Conservation (phyloP, 495 filamentous ascomycete species). For the Evansstolkia leycettana region DNA sequence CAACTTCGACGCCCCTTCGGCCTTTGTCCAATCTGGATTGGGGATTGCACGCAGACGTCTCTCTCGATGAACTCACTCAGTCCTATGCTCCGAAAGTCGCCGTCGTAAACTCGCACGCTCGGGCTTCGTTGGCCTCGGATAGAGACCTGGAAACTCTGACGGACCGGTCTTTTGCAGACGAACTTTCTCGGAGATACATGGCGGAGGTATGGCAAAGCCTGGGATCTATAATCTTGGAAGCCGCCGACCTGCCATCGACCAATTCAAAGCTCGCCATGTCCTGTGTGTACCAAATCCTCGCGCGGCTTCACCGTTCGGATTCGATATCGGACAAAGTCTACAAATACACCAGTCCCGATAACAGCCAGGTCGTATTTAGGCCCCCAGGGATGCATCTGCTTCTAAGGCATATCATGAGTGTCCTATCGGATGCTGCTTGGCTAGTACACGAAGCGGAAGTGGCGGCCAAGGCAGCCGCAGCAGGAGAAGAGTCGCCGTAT, state of each 20-base stretch:
- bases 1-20: slow-evolving; percentile 5
- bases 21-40: slow-evolving; percentile 14
- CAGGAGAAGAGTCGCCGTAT: slow-evolving; percentile 39
- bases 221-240: slow-evolving; percentile 41
- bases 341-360: slow-evolving; percentile 22
- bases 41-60: slow-evolving; percentile 7
- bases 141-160: slow-evolving; percentile 14
- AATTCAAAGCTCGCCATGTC: slow-evolving; percentile 39
- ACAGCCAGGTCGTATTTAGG: slow-evolving; percentile 28
- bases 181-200: slow-evolving; percentile 14
- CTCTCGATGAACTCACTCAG: slow-evolving; percentile 21
- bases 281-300: slow-evolving; percentile 45
- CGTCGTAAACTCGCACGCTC: not conserved
- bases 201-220: slow-evolving; percentile 23
- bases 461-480: slow-evolving; percentile 27
- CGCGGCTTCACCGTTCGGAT: slow-evolving; percentile 45
- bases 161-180: slow-evolving; percentile 12
- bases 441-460: slow-evolving; percentile 35
- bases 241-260: slow-evolving; percentile 28
- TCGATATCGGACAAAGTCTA: slow-evolving; percentile 49
- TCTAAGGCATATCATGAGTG: slow-evolving; percentile 45
- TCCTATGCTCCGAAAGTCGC: not conserved
- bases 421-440: slow-evolving; percentile 52
- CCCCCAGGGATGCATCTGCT: slow-evolving; percentile 47
- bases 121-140: not conserved